phyloP scores from a whole-genome alignment of 805 yeast genomes.

The Scheffersomyces amazonensis region DNA sequence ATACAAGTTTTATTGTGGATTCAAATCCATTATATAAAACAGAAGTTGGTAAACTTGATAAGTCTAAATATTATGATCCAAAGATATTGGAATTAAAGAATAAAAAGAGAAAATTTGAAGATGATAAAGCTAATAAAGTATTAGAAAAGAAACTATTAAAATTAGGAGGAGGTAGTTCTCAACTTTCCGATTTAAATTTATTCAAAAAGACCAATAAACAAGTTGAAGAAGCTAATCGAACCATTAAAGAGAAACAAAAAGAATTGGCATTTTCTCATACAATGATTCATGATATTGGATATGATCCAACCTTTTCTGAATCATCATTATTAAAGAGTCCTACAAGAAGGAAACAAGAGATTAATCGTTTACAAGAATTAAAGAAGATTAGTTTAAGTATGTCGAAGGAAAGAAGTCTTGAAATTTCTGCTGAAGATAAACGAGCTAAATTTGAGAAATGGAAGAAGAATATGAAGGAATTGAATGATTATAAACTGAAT shows the following conservation, averaged over 20 bases:
- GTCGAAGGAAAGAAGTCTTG: constrained; percentile 13
- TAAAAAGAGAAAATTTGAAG: constrained; percentile 28
- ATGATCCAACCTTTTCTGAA: constrained; percentile 42
- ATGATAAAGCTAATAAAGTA: constrained; percentile 26
- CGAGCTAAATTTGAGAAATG: constrained; percentile 19
- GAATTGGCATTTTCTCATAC: constrained; percentile 38
- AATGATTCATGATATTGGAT: constrained; percentile 44
- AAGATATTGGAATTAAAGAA: constrained; percentile 39
- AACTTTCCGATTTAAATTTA: constrained; percentile 1
- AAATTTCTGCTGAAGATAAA: constrained; percentile 13
- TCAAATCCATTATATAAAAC: constrained; percentile 10
- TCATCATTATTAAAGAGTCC: constrained; percentile 6
- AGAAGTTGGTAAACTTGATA: background rate
- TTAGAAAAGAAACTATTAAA: constrained; percentile 34
- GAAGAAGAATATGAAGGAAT: constrained; percentile 16
- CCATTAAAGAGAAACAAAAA: constrained; percentile 8
- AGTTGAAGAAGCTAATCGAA: constrained; percentile 3
- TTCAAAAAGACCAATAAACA: constrained; percentile 9
- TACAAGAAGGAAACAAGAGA: constrained; percentile 5
- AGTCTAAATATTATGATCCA: constrained; percentile 39
- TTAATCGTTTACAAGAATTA: constrained; percentile 16
- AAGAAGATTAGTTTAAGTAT: constrained; percentile 16
- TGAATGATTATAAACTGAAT: constrained; percentile 8
- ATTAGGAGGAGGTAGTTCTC: background rate
- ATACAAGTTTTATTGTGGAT: constrained; percentile 15